Evolutionary conservation across 1,139 yeast species (phyloP).

Genomic region (Magnusiomyces suaveolens): DNA sequence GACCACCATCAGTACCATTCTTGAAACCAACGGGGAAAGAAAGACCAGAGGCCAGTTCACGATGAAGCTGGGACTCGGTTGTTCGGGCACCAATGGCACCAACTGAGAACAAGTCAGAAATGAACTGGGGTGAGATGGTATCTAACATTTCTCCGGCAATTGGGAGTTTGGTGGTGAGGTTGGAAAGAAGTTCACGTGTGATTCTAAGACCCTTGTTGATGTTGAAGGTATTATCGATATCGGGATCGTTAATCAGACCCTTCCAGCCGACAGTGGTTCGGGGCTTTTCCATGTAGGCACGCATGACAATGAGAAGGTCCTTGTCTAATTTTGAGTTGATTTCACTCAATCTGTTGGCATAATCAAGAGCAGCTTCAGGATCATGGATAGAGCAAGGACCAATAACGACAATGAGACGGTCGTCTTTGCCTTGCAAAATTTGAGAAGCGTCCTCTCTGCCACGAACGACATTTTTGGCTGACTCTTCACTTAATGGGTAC

Average conservation of each 20-base stretch:
- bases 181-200: conserved; percentile 76
- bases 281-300: conserved; percentile 96
- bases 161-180: conserved; percentile 71
- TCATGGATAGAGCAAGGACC: conserved; percentile 98
- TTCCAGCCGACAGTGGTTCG: conserved; percentile 99
- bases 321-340: conserved; percentile 58
- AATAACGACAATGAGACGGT: conserved; percentile 70
- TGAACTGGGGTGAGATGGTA: conserved; percentile 95
- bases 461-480: conserved; percentile 57
- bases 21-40: conserved; percentile 98
- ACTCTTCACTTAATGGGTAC: conserved; percentile 53
- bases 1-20: conserved; percentile 94
- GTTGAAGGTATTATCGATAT: conserved; percentile 82
- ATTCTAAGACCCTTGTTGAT: conserved; percentile 90
- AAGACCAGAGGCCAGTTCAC: conserved; percentile 93
- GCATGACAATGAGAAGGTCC: conserved; percentile 74
- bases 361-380: conserved; percentile 78
- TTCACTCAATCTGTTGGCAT: conserved; percentile 60
- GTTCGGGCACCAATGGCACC: conserved; percentile 99
- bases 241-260: conserved; percentile 95
- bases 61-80: conserved; percentile 94
- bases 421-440: conserved; percentile 64
- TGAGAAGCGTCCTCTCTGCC: conserved; percentile 72
- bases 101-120: conserved; percentile 80
- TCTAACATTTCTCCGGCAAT: conserved; percentile 97